phyloP scores from a whole-genome alignment of 78 protist genomes.

The Diacronema lutheri region DNA sequence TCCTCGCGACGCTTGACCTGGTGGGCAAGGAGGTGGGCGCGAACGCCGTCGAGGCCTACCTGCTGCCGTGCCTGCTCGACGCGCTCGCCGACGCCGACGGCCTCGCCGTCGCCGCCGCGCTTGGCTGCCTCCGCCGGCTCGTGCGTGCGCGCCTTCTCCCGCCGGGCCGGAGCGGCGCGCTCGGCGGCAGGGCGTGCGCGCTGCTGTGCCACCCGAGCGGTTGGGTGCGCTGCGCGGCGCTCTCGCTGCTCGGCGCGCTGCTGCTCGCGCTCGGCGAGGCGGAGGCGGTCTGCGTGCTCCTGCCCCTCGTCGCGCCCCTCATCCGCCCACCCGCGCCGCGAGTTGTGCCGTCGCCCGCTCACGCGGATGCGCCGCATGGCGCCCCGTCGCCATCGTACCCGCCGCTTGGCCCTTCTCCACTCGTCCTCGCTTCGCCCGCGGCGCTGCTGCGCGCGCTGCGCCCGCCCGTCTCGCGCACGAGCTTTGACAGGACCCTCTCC shows the following conservation, averaged over 20 bases:
- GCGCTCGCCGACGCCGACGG: constrained; percentile 2
- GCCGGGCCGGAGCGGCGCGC: too few species aligned
- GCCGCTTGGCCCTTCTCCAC: too few species aligned
- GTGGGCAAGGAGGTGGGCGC: not conserved
- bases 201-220: constrained; percentile 1
- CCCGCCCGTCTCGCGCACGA: too few species aligned
- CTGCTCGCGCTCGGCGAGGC: not conserved
- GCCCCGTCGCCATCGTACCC: too few species aligned
- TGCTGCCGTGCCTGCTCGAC: not conserved
- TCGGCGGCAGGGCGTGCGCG: not conserved
- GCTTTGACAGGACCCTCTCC: too few species aligned
- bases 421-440: too few species aligned
- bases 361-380: too few species aligned
- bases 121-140: not conserved
- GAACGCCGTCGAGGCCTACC: not conserved
- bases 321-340: not conserved
- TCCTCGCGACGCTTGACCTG: not conserved
- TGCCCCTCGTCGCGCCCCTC: not conserved
- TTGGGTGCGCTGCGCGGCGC: not conserved
- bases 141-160: too few species aligned
- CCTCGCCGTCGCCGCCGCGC: not conserved
- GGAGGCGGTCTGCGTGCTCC: not conserved
- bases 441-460: too few species aligned
- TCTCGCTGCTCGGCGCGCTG: not conserved
- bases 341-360: too few species aligned